Evolutionary conservation across 2,329 filamentous ascomycete genomes (phyloP).

Genomic region (Sclerotinia trifoliorum): DNA sequence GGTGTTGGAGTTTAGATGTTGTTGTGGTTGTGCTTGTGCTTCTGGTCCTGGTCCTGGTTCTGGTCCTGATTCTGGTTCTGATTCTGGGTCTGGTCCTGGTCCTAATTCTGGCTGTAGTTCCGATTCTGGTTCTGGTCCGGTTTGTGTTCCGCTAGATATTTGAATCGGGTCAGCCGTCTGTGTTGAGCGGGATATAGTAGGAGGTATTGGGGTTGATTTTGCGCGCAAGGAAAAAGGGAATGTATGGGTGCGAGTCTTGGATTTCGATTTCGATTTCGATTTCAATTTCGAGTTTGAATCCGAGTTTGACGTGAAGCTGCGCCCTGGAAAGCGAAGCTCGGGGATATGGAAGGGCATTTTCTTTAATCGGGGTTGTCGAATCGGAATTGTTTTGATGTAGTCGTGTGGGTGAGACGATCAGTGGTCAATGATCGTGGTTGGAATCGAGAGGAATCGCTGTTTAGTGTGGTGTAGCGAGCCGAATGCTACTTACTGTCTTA

Average conservation of each 20-base stretch:
- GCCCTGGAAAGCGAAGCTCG: rapidly evolving
- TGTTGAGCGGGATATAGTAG: neutral
- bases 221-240: neutral
- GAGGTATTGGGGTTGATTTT: neutral
- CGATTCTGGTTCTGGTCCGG: no score
- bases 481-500: neutral
- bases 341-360: neutral
- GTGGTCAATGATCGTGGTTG: neutral
- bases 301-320: no score
- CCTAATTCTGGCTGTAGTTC: no score
- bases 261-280: neutral
- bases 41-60: no score
- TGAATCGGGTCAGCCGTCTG: neutral
- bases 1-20: no score
- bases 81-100: no score
- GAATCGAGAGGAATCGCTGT: no score
- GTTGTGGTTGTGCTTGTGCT: no score
- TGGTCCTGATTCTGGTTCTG: no score
- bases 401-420: neutral
- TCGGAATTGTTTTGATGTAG: neutral
- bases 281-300: neutral
- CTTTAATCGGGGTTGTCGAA: neutral
- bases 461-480: no score
- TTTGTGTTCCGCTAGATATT: no score
- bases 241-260: rapidly evolving